Evolutionary conservation across 768 basidiomycete genomes (phyloP).

Genomic region (Boletellus emodensis): DNA sequence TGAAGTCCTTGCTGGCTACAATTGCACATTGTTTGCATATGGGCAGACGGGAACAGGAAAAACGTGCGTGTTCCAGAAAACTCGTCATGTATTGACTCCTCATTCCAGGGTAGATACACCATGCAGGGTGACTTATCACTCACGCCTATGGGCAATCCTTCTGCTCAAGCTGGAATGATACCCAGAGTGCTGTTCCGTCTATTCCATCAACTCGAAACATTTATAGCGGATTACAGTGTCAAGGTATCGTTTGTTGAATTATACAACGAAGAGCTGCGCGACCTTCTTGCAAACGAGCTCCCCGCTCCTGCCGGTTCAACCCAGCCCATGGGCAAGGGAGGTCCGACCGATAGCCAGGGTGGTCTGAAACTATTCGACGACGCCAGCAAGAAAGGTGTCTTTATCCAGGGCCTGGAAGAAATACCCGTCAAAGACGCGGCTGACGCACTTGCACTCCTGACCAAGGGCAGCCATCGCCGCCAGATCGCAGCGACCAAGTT

Average conservation of each 20-base stretch:
- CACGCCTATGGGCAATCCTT: slow-evolving; percentile 84
- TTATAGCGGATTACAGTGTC: slow-evolving; percentile 80
- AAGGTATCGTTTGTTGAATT: slow-evolving; percentile 93
- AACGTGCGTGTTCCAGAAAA: slow-evolving; percentile 60
- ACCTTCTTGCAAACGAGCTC: slow-evolving; percentile 82
- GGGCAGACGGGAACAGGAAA: slow-evolving; percentile 99
- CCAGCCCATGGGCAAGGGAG: slow-evolving; percentile 74
- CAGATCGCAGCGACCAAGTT: slow-evolving; percentile 96
- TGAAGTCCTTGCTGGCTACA: slow-evolving; percentile 93
- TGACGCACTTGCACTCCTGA: slow-evolving; percentile 79
- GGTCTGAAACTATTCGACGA: slow-evolving; percentile 94
- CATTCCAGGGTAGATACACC: slow-evolving; percentile 62
- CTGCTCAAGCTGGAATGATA: slow-evolving; percentile 89
- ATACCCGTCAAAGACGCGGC: slow-evolving; percentile 74
- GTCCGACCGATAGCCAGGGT: slow-evolving; percentile 46
- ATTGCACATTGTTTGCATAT: slow-evolving; percentile 96
- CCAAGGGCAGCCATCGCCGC: slow-evolving; percentile 84
- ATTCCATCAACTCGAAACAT: slow-evolving; percentile 81
- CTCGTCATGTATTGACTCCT: slow-evolving; percentile 3
- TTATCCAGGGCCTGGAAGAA: slow-evolving; percentile 95
- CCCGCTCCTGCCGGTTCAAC: slow-evolving; percentile 58
- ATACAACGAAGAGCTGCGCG: slow-evolving; percentile 97
- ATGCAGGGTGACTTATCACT: slow-evolving; percentile 94
- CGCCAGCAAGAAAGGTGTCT: slow-evolving; percentile 77
- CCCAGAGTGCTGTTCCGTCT: slow-evolving; percentile 89